Evolutionary conservation across 2,329 filamentous ascomycete species (phyloP).

Genomic region (Purpureocillium lavendulum): DNA sequence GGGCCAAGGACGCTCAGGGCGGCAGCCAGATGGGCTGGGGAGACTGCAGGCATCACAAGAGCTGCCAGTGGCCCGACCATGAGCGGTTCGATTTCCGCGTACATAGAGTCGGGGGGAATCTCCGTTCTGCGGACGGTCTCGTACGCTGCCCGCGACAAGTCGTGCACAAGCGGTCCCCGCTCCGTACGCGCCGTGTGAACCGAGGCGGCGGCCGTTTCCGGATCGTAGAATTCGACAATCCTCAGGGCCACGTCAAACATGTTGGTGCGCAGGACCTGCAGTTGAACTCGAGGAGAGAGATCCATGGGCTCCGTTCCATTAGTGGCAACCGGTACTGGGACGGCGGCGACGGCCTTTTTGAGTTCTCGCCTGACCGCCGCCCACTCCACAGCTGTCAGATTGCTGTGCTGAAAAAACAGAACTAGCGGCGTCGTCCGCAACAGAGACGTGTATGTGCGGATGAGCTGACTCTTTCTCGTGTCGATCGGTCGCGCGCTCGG

Average conservation of each 20-base stretch:
- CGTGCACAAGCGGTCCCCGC: conserved; percentile 32
- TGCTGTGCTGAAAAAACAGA: conserved; percentile 70
- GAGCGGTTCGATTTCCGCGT: conserved; percentile 60
- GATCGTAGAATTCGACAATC: conserved; percentile 75
- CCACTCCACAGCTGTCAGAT: conserved; percentile 59
- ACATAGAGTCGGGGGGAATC: conserved; percentile 30
- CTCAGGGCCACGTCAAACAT: conserved; percentile 82
- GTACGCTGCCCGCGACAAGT: conserved; percentile 46
- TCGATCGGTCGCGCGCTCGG: conserved; percentile 81
- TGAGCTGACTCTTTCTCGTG: conserved; percentile 82
- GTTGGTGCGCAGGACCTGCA: conserved; percentile 81
- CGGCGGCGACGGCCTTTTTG: conserved; percentile 31
- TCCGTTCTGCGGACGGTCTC: conserved; percentile 32
- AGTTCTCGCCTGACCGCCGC: conserved; percentile 34
- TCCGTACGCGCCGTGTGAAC: conserved; percentile 19
- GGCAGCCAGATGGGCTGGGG: conserved; percentile 74
- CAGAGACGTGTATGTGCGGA: conserved; percentile 78
- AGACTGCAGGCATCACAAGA: conserved; percentile 73
- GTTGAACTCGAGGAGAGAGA: conserved; percentile 55
- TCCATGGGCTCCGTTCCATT: conserved; percentile 26
- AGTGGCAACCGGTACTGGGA: conserved; percentile 22
- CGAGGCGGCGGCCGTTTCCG: conserved; percentile 25
- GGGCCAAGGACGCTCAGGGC: conserved; percentile 74
- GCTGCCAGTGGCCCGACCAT: conserved; percentile 75
- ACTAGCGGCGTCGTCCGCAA: conserved; percentile 79